Evolutionary conservation across 1,284 basidiomycete genomes (phyloP).

Genomic region (Fomitiporia mediterranea): DNA sequence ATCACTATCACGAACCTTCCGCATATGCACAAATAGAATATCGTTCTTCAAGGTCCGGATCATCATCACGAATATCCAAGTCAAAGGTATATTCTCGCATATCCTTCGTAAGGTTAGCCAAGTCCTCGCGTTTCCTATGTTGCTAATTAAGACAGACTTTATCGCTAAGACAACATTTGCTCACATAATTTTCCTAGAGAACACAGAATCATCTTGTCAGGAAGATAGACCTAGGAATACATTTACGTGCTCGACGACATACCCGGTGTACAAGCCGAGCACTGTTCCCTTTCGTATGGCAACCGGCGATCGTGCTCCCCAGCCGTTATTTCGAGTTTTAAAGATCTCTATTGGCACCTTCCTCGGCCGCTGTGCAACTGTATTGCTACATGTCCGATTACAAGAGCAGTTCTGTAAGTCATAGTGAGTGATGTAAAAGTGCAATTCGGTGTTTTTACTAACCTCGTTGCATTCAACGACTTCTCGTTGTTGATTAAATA

Average conservation of each 20-base stretch:
- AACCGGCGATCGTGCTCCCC: constrained; percentile 45
- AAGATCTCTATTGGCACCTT: constrained; percentile 49
- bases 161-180: background rate
- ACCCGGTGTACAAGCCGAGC: constrained; percentile 63
- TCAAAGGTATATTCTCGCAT: constrained; percentile 7
- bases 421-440: background rate
- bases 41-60: background rate
- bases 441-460: background rate
- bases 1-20: background rate
- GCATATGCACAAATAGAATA: constrained; percentile 3
- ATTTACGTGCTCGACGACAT: constrained; percentile 19
- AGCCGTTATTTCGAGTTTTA: constrained; percentile 48
- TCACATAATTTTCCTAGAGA: constrained; percentile 27
- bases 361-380: constrained; percentile 49
- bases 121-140: background rate
- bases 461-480: constrained; percentile 62
- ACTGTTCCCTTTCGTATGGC: constrained; percentile 48
- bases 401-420: constrained; percentile 42
- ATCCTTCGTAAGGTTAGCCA: background rate
- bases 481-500: constrained; percentile 42
- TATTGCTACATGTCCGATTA: constrained; percentile 41
- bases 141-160: background rate
- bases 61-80: background rate
- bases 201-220: background rate
- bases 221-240: background rate